phyloP scores from a whole-genome alignment of 768 basidiomycete species.

The Naematelia aurantialba region DNA sequence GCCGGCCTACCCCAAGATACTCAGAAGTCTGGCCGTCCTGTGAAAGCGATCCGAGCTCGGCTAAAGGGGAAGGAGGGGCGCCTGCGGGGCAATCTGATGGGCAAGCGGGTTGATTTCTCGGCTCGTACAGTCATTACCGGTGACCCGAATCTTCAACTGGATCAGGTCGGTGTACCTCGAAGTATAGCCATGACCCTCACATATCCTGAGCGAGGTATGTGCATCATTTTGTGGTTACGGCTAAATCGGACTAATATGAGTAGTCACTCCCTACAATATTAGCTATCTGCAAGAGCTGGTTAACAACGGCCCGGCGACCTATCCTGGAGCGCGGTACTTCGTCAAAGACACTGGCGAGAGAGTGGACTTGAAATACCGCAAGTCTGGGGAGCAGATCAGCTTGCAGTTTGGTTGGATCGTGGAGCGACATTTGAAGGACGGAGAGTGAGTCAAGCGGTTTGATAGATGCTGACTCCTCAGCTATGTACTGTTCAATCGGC shows the following conservation, averaged over 20 bases:
- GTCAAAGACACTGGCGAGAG: constrained; percentile 96
- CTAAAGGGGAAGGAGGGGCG: constrained; percentile 99
- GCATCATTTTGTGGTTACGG: neutral
- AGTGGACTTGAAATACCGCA: constrained; percentile 94
- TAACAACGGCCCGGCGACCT: constrained; percentile 85
- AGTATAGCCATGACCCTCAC: constrained; percentile 98
- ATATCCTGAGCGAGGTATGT: constrained; percentile 86
- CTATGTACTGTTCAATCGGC: constrained; percentile 93
- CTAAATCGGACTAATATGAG: neutral
- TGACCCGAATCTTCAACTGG: constrained; percentile 92
- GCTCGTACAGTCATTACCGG: constrained; percentile 99
- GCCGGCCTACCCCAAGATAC: constrained; percentile 95
- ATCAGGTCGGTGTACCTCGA: constrained; percentile 92
- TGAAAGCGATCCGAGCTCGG: constrained; percentile 96
- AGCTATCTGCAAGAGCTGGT: constrained; percentile 89
- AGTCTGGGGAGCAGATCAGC: constrained; percentile 80
- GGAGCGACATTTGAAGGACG: constrained; percentile 93
- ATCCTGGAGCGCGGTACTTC: constrained; percentile 95
- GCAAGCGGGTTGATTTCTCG: constrained; percentile 98
- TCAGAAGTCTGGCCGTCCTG: constrained; percentile 94
- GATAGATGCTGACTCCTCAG: constrained; percentile 51
- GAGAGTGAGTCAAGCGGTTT: constrained; percentile 70
- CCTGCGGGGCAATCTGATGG: constrained; percentile 96
- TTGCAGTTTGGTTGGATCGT: constrained; percentile 98
- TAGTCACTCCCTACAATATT: constrained; percentile 97